Conservation (phyloP, 2,329 filamentous ascomycete genomes). For the Xylariales sp. region DNA sequence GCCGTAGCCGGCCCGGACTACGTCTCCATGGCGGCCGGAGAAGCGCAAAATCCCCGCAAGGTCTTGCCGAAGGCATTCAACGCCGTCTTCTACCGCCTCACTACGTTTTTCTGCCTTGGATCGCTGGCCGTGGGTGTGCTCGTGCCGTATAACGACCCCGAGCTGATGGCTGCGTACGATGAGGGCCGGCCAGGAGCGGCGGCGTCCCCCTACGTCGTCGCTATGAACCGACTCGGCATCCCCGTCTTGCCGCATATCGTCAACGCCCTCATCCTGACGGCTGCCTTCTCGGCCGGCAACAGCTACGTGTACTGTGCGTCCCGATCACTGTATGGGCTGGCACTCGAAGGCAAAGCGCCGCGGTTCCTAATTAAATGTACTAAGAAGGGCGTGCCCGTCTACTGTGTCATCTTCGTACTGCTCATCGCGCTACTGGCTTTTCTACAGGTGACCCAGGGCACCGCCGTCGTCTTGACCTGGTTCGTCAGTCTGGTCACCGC, state of each 20-base stretch:
- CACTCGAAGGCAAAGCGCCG: constrained; percentile 75
- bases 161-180: constrained; percentile 69
- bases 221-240: constrained; percentile 75
- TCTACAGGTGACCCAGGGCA: constrained; percentile 74
- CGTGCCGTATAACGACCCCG: constrained; percentile 74
- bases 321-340: constrained; percentile 74
- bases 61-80: constrained; percentile 81
- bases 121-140: constrained; percentile 78
- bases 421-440: constrained; percentile 78
- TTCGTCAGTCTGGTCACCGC: constrained; percentile 77
- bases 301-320: constrained; percentile 76
- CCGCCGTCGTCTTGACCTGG: constrained; percentile 77
- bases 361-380: constrained; percentile 70
- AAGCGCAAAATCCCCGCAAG: constrained; percentile 75
- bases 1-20: constrained; percentile 72
- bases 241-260: constrained; percentile 74
- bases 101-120: constrained; percentile 80
- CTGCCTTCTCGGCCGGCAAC: constrained; percentile 75
- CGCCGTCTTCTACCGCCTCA: constrained; percentile 81
- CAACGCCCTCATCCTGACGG: constrained; percentile 77
- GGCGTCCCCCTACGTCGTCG: constrained; percentile 73
- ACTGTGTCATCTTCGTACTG: constrained; percentile 75
- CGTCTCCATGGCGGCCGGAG: constrained; percentile 72
- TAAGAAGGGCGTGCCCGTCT: constrained; percentile 75
- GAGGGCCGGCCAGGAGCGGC: constrained; percentile 73